These are phyloP conservation scores for Lichenothelia convexa DNA, from an alignment of 495 filamentous ascomycete species.

Conservation along the genomic window DNA sequence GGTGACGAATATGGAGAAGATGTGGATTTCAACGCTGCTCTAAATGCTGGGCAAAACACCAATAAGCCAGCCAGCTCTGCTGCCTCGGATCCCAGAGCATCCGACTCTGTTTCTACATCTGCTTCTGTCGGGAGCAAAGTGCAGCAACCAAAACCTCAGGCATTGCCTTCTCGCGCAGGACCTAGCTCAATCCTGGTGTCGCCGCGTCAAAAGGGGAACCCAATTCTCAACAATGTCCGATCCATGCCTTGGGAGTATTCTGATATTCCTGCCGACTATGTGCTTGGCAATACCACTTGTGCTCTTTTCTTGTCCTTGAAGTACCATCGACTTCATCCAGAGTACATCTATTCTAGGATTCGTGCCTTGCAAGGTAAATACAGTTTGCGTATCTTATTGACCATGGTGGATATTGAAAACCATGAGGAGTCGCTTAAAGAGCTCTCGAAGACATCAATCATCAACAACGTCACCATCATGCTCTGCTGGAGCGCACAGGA, in stretches of 20 bases:
- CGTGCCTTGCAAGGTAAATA: slow-evolving; percentile 62
- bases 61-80: slow-evolving; percentile 13
- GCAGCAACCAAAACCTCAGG: slow-evolving; percentile 76
- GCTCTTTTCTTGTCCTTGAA: slow-evolving; percentile 88
- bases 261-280: slow-evolving; percentile 86
- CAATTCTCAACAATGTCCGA: slow-evolving; percentile 64
- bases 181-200: slow-evolving; percentile 75
- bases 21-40: slow-evolving; percentile 35
- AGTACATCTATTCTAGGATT: slow-evolving; percentile 93
- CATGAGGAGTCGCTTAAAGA: slow-evolving; percentile 67
- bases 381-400: slow-evolving; percentile 63
- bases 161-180: slow-evolving; percentile 44
- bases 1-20: slow-evolving; percentile 34
- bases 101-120: neutral
- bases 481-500: slow-evolving; percentile 88
- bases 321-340: slow-evolving; percentile 92
- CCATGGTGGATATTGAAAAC: slow-evolving; percentile 84
- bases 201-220: slow-evolving; percentile 81
- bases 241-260: slow-evolving; percentile 91
- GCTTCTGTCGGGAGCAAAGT: slow-evolving; percentile 34
- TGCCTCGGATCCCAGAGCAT: slow-evolving; percentile 2
- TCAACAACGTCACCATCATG: slow-evolving; percentile 83
- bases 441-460: slow-evolving; percentile 69
- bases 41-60: slow-evolving; percentile 28
- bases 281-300: slow-evolving; percentile 72